Conservation (phyloP, 2,329 filamentous ascomycete genomes). For the Pezicula neosporulosa region DNA sequence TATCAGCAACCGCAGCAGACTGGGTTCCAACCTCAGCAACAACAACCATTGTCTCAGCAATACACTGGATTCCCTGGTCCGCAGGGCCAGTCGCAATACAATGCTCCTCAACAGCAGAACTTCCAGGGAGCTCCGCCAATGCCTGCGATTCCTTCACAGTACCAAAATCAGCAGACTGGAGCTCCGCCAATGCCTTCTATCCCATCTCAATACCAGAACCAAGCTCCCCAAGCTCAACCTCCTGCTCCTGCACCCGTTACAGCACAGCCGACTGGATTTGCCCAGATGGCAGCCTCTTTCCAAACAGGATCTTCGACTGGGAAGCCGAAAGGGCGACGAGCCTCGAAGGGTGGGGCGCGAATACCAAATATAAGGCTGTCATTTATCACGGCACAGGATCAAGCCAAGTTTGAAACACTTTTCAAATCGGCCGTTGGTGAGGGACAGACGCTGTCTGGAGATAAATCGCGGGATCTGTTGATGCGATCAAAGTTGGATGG, state of each 20-base stretch:
- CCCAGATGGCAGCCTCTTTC: slow-evolving; percentile 64
- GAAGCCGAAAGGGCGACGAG: slow-evolving; percentile 41
- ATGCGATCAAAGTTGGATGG: slow-evolving; percentile 85
- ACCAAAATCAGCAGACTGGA: slow-evolving; percentile 20
- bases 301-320: slow-evolving; percentile 41
- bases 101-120: slow-evolving; percentile 42
- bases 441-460: slow-evolving; percentile 80
- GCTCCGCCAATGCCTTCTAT: slow-evolving; percentile 29
- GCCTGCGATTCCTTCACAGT: slow-evolving; percentile 29
- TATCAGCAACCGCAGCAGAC: slow-evolving; percentile 54
- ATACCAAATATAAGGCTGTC: slow-evolving; percentile 93
- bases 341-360: slow-evolving; percentile 59
- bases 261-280: slow-evolving; percentile 63
- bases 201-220: slow-evolving; percentile 34
- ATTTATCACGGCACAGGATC: slow-evolving; percentile 93
- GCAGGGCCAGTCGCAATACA: slow-evolving; percentile 39
- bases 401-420: slow-evolving; percentile 94
- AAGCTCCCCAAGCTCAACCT: slow-evolving; percentile 34
- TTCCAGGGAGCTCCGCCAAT: slow-evolving; percentile 29
- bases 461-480: slow-evolving; percentile 87
- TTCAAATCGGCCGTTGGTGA: slow-evolving; percentile 94
- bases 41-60: slow-evolving; percentile 52
- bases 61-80: slow-evolving; percentile 54
- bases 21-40: slow-evolving; percentile 45
- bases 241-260: slow-evolving; percentile 56